Conservation (phyloP, 140 eudicot species). For the Oenanthe javanica region DNA sequence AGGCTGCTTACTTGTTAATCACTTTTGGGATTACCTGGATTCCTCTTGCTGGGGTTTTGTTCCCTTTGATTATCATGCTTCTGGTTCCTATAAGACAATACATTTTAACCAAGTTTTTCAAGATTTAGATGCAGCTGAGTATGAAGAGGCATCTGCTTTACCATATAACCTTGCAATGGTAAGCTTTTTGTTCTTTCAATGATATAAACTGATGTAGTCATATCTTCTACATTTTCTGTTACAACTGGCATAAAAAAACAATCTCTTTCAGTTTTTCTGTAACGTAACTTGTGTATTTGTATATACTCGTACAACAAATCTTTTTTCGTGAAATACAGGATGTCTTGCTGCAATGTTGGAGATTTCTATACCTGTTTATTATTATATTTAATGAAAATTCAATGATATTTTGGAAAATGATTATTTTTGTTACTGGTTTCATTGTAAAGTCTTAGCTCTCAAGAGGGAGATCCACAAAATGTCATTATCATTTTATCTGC, state of each 20-base stretch:
- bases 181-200: background rate
- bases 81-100: conserved; percentile 27
- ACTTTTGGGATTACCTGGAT: conserved; percentile 37
- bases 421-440: background rate
- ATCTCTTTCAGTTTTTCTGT: background rate
- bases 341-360: background rate
- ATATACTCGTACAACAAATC: background rate
- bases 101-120: conserved; percentile 27
- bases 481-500: background rate
- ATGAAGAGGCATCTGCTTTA: conserved; percentile 47
- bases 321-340: background rate
- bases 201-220: background rate
- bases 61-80: conserved; percentile 30
- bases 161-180: conserved; percentile 39
- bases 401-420: background rate
- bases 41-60: conserved; percentile 36
- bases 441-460: background rate
- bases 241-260: too few relatives aligned
- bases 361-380: background rate
- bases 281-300: background rate
- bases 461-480: background rate
- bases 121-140: conserved; percentile 32
- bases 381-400: background rate
- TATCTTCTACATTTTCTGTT: background rate
- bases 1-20: conserved; percentile 15